Percentiles rank a stretch among this genome's conserved stretches.
These are phyloP conservation scores for Balakata baccata DNA, from an alignment of 345 rosid genomes.

Conservation along the genomic window DNA sequence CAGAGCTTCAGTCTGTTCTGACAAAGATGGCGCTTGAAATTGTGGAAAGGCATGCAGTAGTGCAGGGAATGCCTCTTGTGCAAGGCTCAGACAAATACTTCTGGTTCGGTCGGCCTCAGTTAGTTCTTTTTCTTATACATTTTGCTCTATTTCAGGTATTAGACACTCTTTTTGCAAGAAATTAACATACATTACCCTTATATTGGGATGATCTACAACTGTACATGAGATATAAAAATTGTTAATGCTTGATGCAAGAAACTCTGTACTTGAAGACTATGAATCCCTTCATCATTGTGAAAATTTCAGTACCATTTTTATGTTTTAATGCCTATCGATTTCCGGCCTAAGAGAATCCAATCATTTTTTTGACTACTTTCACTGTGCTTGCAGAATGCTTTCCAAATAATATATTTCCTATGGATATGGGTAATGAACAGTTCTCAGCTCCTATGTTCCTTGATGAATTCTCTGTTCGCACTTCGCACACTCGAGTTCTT, in stretches of 20 bases:
- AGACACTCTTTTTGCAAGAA: neutral
- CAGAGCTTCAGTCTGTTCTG: constrained; percentile 80
- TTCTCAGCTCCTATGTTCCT: neutral
- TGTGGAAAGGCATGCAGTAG: constrained; percentile 76
- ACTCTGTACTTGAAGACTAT: no score
- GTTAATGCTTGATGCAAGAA: no score
- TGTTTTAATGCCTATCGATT: no score
- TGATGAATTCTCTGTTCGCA: neutral
- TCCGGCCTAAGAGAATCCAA: neutral
- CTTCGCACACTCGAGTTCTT: neutral
- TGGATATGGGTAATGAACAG: constrained; percentile 79
- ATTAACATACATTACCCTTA: neutral
- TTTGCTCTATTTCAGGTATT: constrained; percentile 89
- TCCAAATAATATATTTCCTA: constrained; percentile 90
- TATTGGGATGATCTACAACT: no score
- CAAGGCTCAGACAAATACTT: constrained; percentile 85
- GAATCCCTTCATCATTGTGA: neutral
- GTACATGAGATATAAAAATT: no score
- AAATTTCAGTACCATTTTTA: neutral
- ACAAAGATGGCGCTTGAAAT: constrained; percentile 85
- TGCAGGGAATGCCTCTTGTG: constrained; percentile 96
- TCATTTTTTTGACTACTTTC: neutral
- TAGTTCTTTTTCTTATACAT: constrained; percentile 80
- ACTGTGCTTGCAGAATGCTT: constrained; percentile 68
- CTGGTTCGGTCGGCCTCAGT: constrained; percentile 77